Percentiles rank a stretch among this genome's conserved stretches.
Evolutionary conservation across 1,139 yeast species (phyloP).

Genomic region (Kluyveromyces sp.): DNA sequence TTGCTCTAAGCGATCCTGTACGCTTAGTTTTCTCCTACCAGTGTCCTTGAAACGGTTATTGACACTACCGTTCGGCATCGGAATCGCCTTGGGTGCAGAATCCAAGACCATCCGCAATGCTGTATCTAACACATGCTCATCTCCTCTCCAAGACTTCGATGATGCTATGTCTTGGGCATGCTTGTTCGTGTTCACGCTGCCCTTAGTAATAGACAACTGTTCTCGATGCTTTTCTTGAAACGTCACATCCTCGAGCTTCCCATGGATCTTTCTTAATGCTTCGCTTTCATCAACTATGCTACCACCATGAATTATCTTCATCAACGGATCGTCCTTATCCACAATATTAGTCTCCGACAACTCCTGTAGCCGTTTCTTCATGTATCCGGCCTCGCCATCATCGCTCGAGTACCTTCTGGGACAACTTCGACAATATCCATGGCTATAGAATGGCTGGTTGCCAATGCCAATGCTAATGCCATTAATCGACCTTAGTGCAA

Average conservation of each 20-base stretch:
- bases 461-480: too few species aligned
- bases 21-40: constrained; percentile 6
- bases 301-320: constrained; percentile 5
- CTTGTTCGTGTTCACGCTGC: constrained; percentile 41
- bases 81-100: constrained; percentile 17
- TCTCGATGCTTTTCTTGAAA: constrained; percentile 34
- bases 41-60: background rate
- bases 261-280: constrained; percentile 19
- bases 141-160: constrained; percentile 62
- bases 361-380: constrained; percentile 11
- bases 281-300: constrained; percentile 17
- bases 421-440: too few species aligned
- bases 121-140: constrained; percentile 45
- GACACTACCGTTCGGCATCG: background rate
- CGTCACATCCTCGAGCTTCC: constrained; percentile 25
- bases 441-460: too few species aligned
- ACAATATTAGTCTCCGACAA: constrained; percentile 13
- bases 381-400: constrained; percentile 7
- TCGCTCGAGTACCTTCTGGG: background rate
- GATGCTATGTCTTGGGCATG: constrained; percentile 49
- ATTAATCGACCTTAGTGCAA: too few species aligned
- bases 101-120: constrained; percentile 60
- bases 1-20: constrained; percentile 38
- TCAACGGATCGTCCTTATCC: constrained; percentile 12
- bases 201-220: constrained; percentile 33